A percentile compares a stretch with the other conserved stretches of the same genome.
Evolutionary conservation across 495 filamentous ascomycete genomes (phyloP).

Genomic region (Talaromyces proteolyticus): DNA sequence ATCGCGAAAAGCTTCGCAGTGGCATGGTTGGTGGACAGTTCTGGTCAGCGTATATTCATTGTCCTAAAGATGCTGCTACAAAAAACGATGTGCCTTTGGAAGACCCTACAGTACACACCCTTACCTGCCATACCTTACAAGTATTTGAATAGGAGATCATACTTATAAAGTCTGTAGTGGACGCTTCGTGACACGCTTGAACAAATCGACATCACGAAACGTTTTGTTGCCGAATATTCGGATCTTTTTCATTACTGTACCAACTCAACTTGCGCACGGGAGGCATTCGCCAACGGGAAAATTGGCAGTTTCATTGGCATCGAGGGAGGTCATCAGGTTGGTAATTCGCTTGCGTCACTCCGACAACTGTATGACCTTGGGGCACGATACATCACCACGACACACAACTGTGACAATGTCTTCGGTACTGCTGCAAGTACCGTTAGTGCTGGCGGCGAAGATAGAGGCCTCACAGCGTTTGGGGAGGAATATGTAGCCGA

Average conservation of each 20-base stretch:
- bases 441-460: slow-evolving; percentile 6
- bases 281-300: slow-evolving; percentile 11
- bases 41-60: slow-evolving; percentile 24
- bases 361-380: slow-evolving; percentile 28
- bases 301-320: slow-evolving; percentile 20
- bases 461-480: slow-evolving; percentile 3
- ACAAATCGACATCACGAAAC: slow-evolving; percentile 29
- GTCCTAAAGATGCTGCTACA: slow-evolving; percentile 34
- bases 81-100: slow-evolving; percentile 5
- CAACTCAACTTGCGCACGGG: slow-evolving; percentile 41
- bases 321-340: slow-evolving; percentile 23
- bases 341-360: slow-evolving; percentile 20
- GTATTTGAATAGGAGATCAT: too few species aligned
- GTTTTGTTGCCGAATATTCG: slow-evolving; percentile 16
- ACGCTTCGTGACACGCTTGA: slow-evolving; percentile 49
- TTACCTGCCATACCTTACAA: too few species aligned
- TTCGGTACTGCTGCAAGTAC: slow-evolving; percentile 64
- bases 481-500: slow-evolving; percentile 40
- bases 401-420: slow-evolving; percentile 30
- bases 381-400: slow-evolving; percentile 27
- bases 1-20: slow-evolving; percentile 33
- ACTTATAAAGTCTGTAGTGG: slow-evolving; percentile 30
- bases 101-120: slow-evolving; percentile 5
- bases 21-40: slow-evolving; percentile 54
- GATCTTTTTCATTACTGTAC: slow-evolving; percentile 10